A percentile compares a stretch with the other conserved stretches of the same genome.
These are phyloP conservation scores for Cicer bijugum DNA, from an alignment of 306 rosid genomes.

Conservation along the genomic window DNA sequence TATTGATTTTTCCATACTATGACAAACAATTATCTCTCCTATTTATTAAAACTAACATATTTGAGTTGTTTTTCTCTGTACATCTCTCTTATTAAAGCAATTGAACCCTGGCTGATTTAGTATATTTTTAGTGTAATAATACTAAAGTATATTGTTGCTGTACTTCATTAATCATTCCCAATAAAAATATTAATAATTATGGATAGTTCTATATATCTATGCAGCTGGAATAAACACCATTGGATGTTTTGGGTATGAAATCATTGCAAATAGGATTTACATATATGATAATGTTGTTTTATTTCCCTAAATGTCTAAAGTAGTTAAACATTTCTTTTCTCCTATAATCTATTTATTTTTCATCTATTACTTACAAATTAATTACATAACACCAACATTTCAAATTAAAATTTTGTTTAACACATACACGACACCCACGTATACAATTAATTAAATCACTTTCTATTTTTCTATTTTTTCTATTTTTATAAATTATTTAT, in stretches of 20 bases:
- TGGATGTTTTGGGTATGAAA: background rate
- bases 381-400: no score
- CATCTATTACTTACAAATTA: conserved; percentile 5
- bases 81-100: conserved; percentile 11
- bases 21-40: no score
- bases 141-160: no score
- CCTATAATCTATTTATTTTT: background rate
- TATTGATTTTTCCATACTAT: no score
- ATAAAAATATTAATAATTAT: background rate
- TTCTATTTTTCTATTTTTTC: no score
- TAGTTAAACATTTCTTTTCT: background rate
- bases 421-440: no score
- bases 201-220: background rate
- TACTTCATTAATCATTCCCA: background rate
- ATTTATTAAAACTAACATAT: no score
- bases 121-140: no score
- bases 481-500: no score
- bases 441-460: no score
- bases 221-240: conserved; percentile 8
- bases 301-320: conserved; percentile 6
- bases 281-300: conserved; percentile 4
- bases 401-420: no score
- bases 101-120: background rate
- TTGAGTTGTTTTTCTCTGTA: no score
- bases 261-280: background rate